A percentile compares a stretch with the other conserved stretches of the same genome.
phyloP scores from a whole-genome alignment of 768 basidiomycete species.

The Leccinum incarnatum region DNA sequence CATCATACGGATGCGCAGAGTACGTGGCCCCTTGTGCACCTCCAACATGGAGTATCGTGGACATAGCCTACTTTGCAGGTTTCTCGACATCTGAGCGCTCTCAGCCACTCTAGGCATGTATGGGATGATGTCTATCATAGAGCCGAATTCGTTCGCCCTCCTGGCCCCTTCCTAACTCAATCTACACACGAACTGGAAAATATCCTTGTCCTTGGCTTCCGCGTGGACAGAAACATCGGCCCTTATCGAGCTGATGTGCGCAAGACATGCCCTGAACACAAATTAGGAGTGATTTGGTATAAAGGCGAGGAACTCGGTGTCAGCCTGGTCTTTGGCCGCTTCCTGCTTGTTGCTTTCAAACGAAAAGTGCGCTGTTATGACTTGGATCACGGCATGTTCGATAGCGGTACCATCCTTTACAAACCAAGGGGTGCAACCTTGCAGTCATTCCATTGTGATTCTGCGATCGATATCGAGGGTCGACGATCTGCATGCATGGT shows the following conservation, averaged over 20 bases:
- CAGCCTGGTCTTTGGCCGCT: constrained; percentile 2
- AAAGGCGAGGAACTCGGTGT: neutral
- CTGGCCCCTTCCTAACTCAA: constrained; percentile 18
- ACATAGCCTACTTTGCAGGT: constrained; percentile 5
- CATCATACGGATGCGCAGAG: constrained; percentile 17
- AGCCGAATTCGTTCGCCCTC: constrained; percentile 11
- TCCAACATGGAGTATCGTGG: neutral
- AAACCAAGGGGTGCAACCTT: neutral
- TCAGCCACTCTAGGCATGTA: constrained; percentile 8
- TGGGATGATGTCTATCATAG: constrained; percentile 18
- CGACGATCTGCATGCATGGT: constrained; percentile 14
- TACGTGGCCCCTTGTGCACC: constrained; percentile 1
- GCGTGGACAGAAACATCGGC: constrained; percentile 6
- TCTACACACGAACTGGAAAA: constrained; percentile 15
- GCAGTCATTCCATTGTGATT: constrained; percentile 7
- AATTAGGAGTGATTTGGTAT: constrained; percentile 6
- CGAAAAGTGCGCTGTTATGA: constrained; percentile 16
- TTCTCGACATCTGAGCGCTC: constrained; percentile 5
- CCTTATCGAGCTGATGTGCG: too few species aligned
- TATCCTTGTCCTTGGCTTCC: constrained; percentile 8
- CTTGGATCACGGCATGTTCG: neutral
- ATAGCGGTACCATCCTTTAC: constrained; percentile 8
- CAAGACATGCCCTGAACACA: neutral
- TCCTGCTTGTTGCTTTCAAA: constrained; percentile 11
- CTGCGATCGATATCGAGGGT: constrained; percentile 11